A percentile compares a stretch with the other conserved stretches of the same genome.
Evolutionary conservation across 345 rosid species (phyloP).

Genomic region (Corchorus capsularis): DNA sequence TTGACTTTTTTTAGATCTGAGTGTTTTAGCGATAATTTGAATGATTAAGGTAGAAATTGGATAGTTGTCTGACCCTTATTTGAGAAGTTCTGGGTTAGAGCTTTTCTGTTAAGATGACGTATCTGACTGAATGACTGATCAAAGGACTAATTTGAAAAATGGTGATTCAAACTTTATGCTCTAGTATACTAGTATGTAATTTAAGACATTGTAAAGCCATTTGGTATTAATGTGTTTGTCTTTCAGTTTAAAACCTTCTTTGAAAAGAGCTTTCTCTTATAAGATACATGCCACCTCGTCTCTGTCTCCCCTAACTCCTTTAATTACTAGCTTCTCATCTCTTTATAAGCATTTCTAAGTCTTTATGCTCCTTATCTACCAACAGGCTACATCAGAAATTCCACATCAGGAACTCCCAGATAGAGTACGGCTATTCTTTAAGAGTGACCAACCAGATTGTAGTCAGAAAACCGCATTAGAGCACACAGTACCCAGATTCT

Average conservation of each 20-base stretch:
- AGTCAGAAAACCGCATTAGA: conserved; percentile 42
- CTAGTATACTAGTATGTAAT: not conserved
- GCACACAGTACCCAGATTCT: conserved; percentile 61
- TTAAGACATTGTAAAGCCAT: not conserved
- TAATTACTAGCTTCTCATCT: not conserved
- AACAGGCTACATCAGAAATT: conserved; percentile 88
- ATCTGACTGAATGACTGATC: not conserved
- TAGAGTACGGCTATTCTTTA: conserved; percentile 68
- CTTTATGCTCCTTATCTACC: conserved; percentile 20
- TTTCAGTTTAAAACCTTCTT: not conserved
- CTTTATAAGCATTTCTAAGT: conserved; percentile 9
- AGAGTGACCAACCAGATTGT: conserved; percentile 49
- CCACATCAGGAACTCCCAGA: conserved; percentile 60
- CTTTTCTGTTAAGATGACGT: not conserved
- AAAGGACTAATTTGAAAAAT: not conserved
- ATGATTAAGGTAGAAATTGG: not conserved
- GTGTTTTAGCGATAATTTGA: not conserved
- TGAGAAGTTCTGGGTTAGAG: not conserved
- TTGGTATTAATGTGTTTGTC: not conserved
- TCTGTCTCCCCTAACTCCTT: not conserved
- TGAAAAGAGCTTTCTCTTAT: not conserved
- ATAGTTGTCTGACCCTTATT: not conserved
- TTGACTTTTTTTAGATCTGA: too few relatives aligned
- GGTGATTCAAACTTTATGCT: not conserved
- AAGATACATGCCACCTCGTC: not conserved